Evolutionary conservation across 495 filamentous ascomycete genomes (phyloP), one percentile per base, ranked within the genome.

Genomic region (Immersiella caudata): DNA sequence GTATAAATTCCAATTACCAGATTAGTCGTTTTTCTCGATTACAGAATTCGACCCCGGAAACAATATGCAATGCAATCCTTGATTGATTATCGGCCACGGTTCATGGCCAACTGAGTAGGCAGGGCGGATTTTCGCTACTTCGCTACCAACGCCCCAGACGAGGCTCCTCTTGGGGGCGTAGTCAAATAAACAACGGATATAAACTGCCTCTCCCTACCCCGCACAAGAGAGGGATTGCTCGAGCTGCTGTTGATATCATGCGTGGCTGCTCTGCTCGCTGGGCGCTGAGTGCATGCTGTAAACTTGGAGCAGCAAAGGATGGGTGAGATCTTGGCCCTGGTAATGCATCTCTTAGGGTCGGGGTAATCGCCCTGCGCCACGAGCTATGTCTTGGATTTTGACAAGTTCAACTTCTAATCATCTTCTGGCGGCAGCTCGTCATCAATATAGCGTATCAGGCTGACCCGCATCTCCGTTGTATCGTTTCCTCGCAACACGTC

Each of bases 351-450:
- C 14, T 12, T 46, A 4, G 5, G 2, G 5, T 18, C 9, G 40
- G 16, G 40, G 9, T 12, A 14, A 14, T 12, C 14, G 40, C 11
- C 40, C 40, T 18, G 29, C 16, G 59, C 18, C 50, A 11, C 56
- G 55, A 5, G n/a, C 35, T 35, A 24, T n/a, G n/a, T 0, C 22
- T 14, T 50, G 20, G n/a, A 25, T 16, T 7, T 56, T n/a, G 24
- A 21, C 5, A 35, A n/a, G 11, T 6, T 18, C 49, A 55, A 51
- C 58, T 64, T 9, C 54, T 84, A 97, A 68, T 99, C 95, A 73
- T 98, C 96, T 71, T 97, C 94, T 18, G 92, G 93, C 26, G 95
- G 95, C 84, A 99, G 87, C 78, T 99, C 95, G 78, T 99, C 95
- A 72, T 99, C 95, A 71, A 99, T 97, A 75, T 96, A 97, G 75